These are phyloP conservation scores for Trichoderma gracile DNA, from an alignment of 2,329 filamentous ascomycete species.

Conservation along the genomic window DNA sequence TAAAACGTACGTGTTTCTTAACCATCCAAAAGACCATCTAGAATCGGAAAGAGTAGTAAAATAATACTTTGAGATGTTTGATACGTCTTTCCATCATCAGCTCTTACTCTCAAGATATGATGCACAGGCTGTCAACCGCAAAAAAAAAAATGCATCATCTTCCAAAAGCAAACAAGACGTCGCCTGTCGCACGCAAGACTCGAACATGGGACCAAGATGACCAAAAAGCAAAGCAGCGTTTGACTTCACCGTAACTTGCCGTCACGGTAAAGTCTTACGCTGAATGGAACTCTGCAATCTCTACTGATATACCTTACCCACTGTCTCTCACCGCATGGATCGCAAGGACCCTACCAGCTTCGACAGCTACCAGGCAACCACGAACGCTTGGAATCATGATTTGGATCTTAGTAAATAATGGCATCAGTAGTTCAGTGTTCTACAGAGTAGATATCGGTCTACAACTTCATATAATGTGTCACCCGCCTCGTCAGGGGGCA, in stretches of 20 bases:
- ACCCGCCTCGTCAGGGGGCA: neutral
- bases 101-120: neutral
- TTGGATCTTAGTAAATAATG: too few relatives aligned
- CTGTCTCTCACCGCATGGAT: neutral
- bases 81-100: neutral
- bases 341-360: neutral
- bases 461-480: neutral
- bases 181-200: neutral
- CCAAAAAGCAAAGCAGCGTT: neutral
- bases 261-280: neutral
- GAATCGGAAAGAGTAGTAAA: fast-evolving
- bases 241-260: neutral
- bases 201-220: neutral
- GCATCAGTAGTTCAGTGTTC: too few relatives aligned
- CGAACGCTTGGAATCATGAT: too few relatives aligned
- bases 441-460: too few relatives aligned
- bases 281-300: neutral
- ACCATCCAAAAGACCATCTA: neutral
- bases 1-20: neutral
- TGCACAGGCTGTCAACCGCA: neutral
- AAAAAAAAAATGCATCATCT: conserved; percentile 1
- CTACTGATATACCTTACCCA: neutral
- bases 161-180: neutral
- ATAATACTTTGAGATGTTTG: neutral
- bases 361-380: neutral